These are phyloP conservation scores for Colletotrichum melonis DNA, from an alignment of 2,329 filamentous ascomycete genomes.

Conservation along the genomic window DNA sequence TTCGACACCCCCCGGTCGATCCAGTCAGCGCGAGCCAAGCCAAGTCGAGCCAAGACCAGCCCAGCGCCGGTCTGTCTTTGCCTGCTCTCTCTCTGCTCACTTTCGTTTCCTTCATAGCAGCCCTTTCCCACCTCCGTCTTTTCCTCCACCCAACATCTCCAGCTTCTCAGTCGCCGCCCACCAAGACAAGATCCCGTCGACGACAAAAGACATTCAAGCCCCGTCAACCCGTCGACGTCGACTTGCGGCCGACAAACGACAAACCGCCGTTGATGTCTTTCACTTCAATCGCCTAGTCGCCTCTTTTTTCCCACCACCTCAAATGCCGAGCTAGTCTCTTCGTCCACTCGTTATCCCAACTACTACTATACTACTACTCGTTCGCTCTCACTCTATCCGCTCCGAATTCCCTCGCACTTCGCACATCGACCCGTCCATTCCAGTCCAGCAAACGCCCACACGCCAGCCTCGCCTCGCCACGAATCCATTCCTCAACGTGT, in stretches of 20 bases:
- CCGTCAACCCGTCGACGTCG: conserved; percentile 19
- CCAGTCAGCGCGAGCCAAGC: conserved; percentile 7
- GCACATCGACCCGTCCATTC: conserved; percentile 22
- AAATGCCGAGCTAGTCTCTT: conserved; percentile 38
- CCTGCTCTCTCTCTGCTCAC: conserved; percentile 18
- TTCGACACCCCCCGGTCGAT: background rate
- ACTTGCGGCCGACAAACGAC: conserved; percentile 10
- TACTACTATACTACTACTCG: background rate
- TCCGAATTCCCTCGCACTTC: conserved; percentile 8
- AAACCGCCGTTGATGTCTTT: conserved; percentile 34
- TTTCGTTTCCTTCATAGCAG: conserved; percentile 26
- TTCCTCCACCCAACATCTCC: conserved; percentile 29
- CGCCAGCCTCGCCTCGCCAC: conserved; percentile 12
- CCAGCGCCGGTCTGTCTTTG: background rate
- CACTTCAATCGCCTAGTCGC: conserved; percentile 30
- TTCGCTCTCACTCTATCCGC: conserved; percentile 23
- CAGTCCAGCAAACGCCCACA: conserved; percentile 7
- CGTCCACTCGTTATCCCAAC: conserved; percentile 36
- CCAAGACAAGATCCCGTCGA: conserved; percentile 5
- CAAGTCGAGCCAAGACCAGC: background rate
- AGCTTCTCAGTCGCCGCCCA: conserved; percentile 16
- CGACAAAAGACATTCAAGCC: conserved; percentile 30
- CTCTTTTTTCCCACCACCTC: conserved; percentile 10
- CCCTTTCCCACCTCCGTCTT: conserved; percentile 1
- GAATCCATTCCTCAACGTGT: conserved; percentile 28